Percentiles rank a stretch among this genome's conserved stretches.
These are phyloP conservation scores for Xanthoconium purpureum DNA, from an alignment of 768 basidiomycete genomes.

Conservation along the genomic window DNA sequence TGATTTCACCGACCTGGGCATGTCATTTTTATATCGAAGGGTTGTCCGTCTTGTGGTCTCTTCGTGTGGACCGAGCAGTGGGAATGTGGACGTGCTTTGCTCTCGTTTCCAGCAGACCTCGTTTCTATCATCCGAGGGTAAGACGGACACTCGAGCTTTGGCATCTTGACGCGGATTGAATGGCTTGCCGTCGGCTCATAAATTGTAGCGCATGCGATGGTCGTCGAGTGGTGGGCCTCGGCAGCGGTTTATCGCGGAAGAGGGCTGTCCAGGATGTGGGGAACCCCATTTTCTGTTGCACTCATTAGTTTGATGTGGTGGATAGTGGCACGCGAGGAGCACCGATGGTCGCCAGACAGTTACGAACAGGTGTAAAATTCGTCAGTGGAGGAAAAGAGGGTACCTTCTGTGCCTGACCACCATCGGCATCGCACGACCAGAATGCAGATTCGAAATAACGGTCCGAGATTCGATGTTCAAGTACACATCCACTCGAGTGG, in stretches of 20 bases:
- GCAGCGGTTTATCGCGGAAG: background rate
- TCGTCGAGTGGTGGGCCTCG: background rate
- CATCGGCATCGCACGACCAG: too few species aligned
- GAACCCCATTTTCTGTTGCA: background rate
- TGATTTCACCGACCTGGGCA: constrained; percentile 1
- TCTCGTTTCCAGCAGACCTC: background rate
- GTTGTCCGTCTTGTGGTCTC: background rate
- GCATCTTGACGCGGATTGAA: background rate
- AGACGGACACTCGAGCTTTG: background rate
- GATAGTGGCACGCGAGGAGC: background rate
- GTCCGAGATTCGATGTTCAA: background rate
- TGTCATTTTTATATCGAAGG: constrained; percentile 6
- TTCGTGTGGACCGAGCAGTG: background rate
- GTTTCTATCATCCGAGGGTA: background rate
- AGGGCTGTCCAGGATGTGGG: background rate
- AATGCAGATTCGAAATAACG: too few species aligned
- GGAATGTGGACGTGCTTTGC: background rate
- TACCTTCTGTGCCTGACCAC: background rate
- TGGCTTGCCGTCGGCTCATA: background rate
- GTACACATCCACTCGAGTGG: background rate
- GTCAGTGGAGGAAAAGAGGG: background rate
- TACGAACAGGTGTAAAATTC: too few species aligned
- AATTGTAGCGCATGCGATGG: background rate
- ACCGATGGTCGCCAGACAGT: background rate
- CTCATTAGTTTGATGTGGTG: background rate